These are phyloP conservation scores for Mycena citricolor DNA, from an alignment of 1,284 basidiomycete genomes.

Conservation along the genomic window DNA sequence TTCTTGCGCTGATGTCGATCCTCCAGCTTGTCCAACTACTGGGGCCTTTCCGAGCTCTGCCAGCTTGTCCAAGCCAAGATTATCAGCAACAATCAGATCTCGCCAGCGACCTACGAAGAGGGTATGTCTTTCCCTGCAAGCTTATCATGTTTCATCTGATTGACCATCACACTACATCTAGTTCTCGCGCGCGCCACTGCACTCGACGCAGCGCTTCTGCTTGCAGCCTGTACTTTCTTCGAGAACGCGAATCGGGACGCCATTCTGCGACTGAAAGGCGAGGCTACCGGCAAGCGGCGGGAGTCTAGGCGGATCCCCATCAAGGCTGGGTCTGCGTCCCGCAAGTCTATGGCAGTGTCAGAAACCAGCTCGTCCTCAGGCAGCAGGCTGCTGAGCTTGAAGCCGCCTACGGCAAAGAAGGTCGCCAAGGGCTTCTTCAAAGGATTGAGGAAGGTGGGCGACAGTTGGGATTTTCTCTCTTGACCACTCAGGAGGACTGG, in stretches of 20 bases:
- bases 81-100: slow-evolving; percentile 24
- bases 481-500: no score
- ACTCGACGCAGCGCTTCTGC: slow-evolving; percentile 21
- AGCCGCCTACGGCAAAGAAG: slow-evolving; percentile 15
- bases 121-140: slow-evolving; percentile 9
- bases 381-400: slow-evolving; percentile 4
- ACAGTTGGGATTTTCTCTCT: slow-evolving; percentile 17
- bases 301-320: slow-evolving; percentile 18
- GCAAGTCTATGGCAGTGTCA: neutral
- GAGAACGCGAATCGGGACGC: slow-evolving; percentile 23
- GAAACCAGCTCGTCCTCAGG: slow-evolving; percentile 2
- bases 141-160: neutral
- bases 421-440: slow-evolving; percentile 19
- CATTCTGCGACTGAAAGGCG: slow-evolving; percentile 23
- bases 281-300: slow-evolving; percentile 18
- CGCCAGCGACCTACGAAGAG: slow-evolving; percentile 25
- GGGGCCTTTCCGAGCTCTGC: slow-evolving; percentile 21
- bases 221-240: slow-evolving; percentile 24
- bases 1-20: slow-evolving; percentile 2
- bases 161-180: neutral
- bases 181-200: slow-evolving; percentile 21
- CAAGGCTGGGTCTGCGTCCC: slow-evolving; percentile 5
- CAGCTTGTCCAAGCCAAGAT: slow-evolving; percentile 22
- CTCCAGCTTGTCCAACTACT: slow-evolving; percentile 23
- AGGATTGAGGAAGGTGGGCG: slow-evolving; percentile 16